Evolutionary conservation across 768 basidiomycete species (phyloP), one percentile per base, ranked within the genome.

Genomic region (Amylocystis lapponica): DNA sequence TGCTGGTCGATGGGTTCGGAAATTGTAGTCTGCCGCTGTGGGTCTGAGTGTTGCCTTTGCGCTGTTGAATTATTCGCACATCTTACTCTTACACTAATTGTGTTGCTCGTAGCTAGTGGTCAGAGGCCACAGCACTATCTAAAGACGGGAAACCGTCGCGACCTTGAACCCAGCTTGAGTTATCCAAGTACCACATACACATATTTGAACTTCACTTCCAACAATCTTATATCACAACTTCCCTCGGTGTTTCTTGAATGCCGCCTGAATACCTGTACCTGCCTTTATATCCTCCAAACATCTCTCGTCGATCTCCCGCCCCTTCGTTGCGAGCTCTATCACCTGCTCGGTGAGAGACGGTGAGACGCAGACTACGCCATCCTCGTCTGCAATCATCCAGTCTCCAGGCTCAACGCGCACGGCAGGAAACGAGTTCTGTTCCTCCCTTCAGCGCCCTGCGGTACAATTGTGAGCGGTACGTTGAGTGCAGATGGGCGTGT

Each of bases 311-410:
- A 85, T 64, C 37, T 76, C 74, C 52, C 74, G 69, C 13, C 76
- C 80, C 52, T 72, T 72, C 22, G 55, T 49, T n/a, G 84, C 88
- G 19, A 76, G 41, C 30, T 76, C 69, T 4, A 79, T 51, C 1
- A 89, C 88, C 44, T 75, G 58, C 14, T 63, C 64, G 27, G 78
- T 70, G 35, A 81, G 50, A 3, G 62, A 66, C 26, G 59, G 63
- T 2, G 89, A 83, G 21, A 95, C 75, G 53, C 81, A 87, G 3
- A 97, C 87, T 1, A 94, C 88, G 2, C 94, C 92, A 58, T 96
- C 87, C 44, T 80, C 74, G 61, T 96, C 93, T 20, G 81, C 90
- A n/a, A 93, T 60, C 36, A 95, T 75, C 73, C 82, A 76, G 60
- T 94, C 92, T 2, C 82, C 86, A 2, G 92, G 83, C 14, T 76